Base-by-base conservation (phyloP, 2,329 filamentous ascomycete species). In the Exophiala oligosperma region DNA sequence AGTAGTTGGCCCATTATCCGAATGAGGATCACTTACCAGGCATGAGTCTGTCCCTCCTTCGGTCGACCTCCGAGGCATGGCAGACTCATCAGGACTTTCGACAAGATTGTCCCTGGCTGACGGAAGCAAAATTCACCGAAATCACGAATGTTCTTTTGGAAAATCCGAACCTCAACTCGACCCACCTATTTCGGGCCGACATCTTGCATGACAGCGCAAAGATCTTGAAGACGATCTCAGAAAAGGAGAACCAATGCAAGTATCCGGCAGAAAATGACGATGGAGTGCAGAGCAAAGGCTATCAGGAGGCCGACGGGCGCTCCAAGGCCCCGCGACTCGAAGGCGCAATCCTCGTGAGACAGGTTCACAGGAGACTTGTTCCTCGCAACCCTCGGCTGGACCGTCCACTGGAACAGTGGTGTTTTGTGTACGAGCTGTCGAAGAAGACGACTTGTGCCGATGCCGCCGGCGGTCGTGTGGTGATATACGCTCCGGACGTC, bases 301-400 rank as follows among this genome's bases (percentile, higher is more conserved):
- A 9, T 9, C 32, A 5, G 32, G 32, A 35, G 7, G 32, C 7
- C 32, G 32, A 54, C 5, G 56, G 52, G 3, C 17, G 47, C 6
- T 63, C 61, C 4, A 61, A 64, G 23, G 64, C 69, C 12, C 65
- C 59, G 21, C 57, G 57, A 14, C 60, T 75, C 28, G 21, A 66
- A 4, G 70, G 67, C 4, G 75, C 75, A 48, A 52, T 63, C 4
- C 76, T 85, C 32, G 78, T 81, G 24, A 85, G 87, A 64, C 85
- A 85, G 1, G 79, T 96, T 21, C 83, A 96, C 6, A 83, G 92
- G 59, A 87, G 81, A 60, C 77, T 97, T 67, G 86, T 97, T 48
- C 93, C 93, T 2, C 81, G 93, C 51, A 96, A 96, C 72, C 84
- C 86, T 2, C 81, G 86, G 54, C 77, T 93, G 26, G 93, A 97